Percentiles rank a stretch among this genome's conserved stretches.
phyloP scores from a whole-genome alignment of 208 protist genomes.

The Crithidia expoeki region DNA sequence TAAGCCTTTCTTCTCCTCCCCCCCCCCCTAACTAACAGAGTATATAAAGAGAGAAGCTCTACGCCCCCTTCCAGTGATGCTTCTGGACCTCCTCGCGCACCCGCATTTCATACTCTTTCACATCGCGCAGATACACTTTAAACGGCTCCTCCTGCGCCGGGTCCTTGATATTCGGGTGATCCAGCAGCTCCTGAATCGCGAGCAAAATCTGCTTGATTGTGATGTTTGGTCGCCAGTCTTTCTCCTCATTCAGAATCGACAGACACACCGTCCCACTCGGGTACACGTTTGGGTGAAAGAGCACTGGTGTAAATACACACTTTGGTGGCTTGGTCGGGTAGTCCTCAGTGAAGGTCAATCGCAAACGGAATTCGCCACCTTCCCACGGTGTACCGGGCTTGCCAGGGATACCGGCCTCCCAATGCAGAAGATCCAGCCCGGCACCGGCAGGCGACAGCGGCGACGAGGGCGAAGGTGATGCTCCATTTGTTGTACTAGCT shows the following conservation, averaged over 20 bases:
- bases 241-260: slow-evolving; percentile 98
- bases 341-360: slow-evolving; percentile 97
- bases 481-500: not conserved
- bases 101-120: slow-evolving; percentile 80
- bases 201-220: slow-evolving; percentile 99
- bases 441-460: slow-evolving; percentile 12
- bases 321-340: slow-evolving; percentile 98
- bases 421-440: slow-evolving; percentile 94
- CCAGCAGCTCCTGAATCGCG: slow-evolving; percentile 98
- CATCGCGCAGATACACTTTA: slow-evolving; percentile 83
- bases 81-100: slow-evolving; percentile 87
- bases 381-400: slow-evolving; percentile 96
- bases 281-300: slow-evolving; percentile 99
- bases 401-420: slow-evolving; percentile 98
- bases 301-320: slow-evolving; percentile 95
- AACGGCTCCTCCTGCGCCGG: slow-evolving; percentile 98
- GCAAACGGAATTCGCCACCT: slow-evolving; percentile 94
- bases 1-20: no score
- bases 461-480: slow-evolving; percentile 9
- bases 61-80: slow-evolving; percentile 50
- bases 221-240: slow-evolving; percentile 98
- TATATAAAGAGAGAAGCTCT: no score
- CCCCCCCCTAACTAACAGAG: no score
- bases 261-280: slow-evolving; percentile 99
- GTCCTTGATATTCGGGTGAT: slow-evolving; percentile 97